Base-by-base conservation (phyloP, 768 basidiomycete genomes). In the Amanita rimosa region DNA sequence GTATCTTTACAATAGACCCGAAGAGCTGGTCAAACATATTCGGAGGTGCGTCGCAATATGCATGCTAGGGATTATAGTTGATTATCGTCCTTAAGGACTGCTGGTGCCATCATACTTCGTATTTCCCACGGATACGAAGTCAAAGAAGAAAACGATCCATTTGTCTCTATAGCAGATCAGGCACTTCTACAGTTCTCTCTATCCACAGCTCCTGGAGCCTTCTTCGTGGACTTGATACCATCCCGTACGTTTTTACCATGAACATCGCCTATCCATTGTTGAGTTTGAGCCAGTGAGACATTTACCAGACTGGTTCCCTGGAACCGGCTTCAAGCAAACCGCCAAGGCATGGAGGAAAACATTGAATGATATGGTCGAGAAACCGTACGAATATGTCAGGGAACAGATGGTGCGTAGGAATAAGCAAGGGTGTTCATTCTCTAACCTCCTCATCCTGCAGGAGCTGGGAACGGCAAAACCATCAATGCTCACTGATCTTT, bases 281-380 rank as follows among this genome's bases (percentile, higher is more conserved):
- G 48, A 17, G 6, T 17, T 54, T 10, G 48, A 48, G 14, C 3
- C 33, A 60, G 62, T 76, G 50, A 66, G 67, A 56, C 62, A 71
- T 33, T 53, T 76, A 10, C 74, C 75, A 0, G 59, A 53, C 33
- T 76, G 72, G 71, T 37, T 75, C 9, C 74, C 72, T 5, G 75
- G 75, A 0, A 68, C 71, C n/a, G 63, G 63, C 1, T 76, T 76
- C 51, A 64, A 74, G 53, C 59, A 60, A 26, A 64, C 63, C 44
- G 74, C 73, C 2, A 57, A 58, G 22, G 48, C 52, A 14, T 70
- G 68, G 67, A 61, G 58, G 31, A 57, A 53, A 49, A 56, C 60
- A 2, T 61, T 66, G 6, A 49, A 58, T 7, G 61, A 59, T 9
- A 66, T 71, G 60, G 57, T 63, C 14, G 61, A 67, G 3, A 55